A percentile compares a stretch with the other conserved stretches of the same genome.
phyloP scores from a whole-genome alignment of 2,329 filamentous ascomycete genomes.

The Ustilaginoidea virens region DNA sequence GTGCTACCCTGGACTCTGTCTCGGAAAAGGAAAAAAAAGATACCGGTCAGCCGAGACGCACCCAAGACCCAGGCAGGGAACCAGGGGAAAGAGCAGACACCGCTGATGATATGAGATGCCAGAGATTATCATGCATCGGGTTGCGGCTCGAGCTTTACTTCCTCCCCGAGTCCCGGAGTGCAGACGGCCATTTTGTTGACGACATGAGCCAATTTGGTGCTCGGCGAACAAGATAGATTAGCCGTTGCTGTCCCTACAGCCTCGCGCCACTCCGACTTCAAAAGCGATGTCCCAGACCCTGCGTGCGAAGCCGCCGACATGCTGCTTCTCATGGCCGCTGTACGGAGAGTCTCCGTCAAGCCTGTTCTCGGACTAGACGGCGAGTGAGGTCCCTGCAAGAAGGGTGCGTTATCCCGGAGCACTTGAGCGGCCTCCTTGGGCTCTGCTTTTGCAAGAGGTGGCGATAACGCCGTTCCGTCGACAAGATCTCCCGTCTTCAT shows the following conservation, averaged over 20 bases:
- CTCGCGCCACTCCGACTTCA: not conserved
- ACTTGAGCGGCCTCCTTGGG: conserved; percentile 6
- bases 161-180: too few species aligned
- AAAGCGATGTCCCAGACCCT: not conserved
- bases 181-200: too few species aligned
- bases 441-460: conserved; percentile 5
- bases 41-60: too few species aligned
- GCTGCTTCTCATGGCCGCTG: not conserved
- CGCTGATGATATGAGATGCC: too few species aligned
- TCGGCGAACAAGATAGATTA: not conserved
- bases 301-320: not conserved
- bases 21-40: too few species aligned
- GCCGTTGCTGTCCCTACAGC: not conserved
- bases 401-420: conserved; percentile 1
- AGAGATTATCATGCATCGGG: too few species aligned
- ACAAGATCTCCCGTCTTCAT: conserved; percentile 21
- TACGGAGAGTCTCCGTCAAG: not conserved
- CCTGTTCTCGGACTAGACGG: not conserved
- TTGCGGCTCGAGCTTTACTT: too few species aligned
- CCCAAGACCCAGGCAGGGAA: too few species aligned
- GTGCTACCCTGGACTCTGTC: too few species aligned
- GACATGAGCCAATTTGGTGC: too few species aligned
- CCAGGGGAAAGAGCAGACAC: too few species aligned
- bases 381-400: not conserved
- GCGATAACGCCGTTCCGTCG: conserved; percentile 14